phyloP scores from a whole-genome alignment of 441 rosid species.

The Lepidium campestre region DNA sequence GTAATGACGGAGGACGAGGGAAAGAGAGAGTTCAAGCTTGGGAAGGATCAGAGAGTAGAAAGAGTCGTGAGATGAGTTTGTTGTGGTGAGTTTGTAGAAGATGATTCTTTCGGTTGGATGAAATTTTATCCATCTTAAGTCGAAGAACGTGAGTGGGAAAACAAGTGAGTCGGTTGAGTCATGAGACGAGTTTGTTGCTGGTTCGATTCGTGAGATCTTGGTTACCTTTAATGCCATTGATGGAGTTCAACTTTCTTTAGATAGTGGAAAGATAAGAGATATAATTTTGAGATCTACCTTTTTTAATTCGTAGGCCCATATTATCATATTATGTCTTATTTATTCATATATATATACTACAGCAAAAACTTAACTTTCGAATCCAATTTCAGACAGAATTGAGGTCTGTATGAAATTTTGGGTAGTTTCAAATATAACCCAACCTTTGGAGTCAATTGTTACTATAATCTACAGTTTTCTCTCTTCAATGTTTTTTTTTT shows the following conservation, averaged over 20 bases:
- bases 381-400: too few species aligned
- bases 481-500: too few species aligned
- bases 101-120: constrained; percentile 7
- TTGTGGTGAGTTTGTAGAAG: background rate
- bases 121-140: background rate
- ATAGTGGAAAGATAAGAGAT: background rate
- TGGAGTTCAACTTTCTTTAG: background rate
- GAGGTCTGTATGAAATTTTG: too few species aligned
- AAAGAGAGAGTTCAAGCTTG: constrained; percentile 14
- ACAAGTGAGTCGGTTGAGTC: background rate
- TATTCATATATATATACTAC: too few species aligned
- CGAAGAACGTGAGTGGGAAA: constrained; percentile 13
- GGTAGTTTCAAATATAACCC: too few species aligned
- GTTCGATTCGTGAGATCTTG: constrained; percentile 4
- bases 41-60: constrained; percentile 3
- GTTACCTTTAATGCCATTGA: background rate
- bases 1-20: constrained; percentile 6
- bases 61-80: background rate
- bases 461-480: too few species aligned
- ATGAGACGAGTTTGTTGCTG: background rate
- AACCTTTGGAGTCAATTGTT: too few species aligned
- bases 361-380: too few species aligned
- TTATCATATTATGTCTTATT: too few species aligned
- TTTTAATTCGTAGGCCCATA: too few species aligned
- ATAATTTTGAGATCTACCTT: too few species aligned